Percentiles rank a stretch among this genome's conserved stretches.
These are phyloP conservation scores for Cystoisospora suis DNA, from an alignment of 169 alveolate genomes.

Conservation along the genomic window DNA sequence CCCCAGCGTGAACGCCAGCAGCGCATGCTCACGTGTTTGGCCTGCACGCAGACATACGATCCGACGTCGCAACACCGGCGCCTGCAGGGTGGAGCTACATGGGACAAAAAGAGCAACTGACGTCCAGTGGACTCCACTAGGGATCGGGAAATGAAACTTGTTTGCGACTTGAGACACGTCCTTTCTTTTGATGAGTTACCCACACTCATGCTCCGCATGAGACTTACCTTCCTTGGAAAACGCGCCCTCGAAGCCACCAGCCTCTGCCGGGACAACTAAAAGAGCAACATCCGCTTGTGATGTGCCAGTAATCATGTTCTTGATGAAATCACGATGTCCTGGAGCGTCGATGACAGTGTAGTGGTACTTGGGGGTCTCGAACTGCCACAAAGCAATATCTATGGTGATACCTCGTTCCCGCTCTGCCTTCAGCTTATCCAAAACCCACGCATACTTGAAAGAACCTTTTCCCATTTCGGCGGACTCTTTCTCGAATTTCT, in stretches of 20 bases:
- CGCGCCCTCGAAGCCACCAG: constrained; percentile 98
- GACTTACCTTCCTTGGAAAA: constrained; percentile 83
- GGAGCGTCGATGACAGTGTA: constrained; percentile 99
- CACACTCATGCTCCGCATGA: too few relatives aligned
- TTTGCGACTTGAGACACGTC: too few relatives aligned
- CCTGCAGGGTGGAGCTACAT: too few relatives aligned
- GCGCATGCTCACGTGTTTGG: constrained; percentile 98
- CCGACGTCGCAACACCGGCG: background rate
- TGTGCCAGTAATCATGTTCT: constrained; percentile 99
- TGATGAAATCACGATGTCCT: constrained; percentile 98
- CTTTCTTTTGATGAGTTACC: too few relatives aligned
- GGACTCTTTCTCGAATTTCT: constrained; percentile 94
- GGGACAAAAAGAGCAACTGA: too few relatives aligned
- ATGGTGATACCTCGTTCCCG: constrained; percentile 99
- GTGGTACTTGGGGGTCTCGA: constrained; percentile 95
- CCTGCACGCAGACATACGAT: constrained; percentile 76
- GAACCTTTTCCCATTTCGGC: constrained; percentile 94
- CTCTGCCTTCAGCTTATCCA: constrained; percentile 98
- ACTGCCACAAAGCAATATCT: constrained; percentile 96
- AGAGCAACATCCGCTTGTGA: constrained; percentile 99
- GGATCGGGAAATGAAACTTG: too few relatives aligned
- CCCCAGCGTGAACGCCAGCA: constrained; percentile 98
- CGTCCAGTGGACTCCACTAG: too few relatives aligned
- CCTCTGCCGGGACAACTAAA: constrained; percentile 97
- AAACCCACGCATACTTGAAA: constrained; percentile 98